Evolutionary conservation across 1,139 yeast genomes (phyloP).

Genomic region (Pichia sp.): DNA sequence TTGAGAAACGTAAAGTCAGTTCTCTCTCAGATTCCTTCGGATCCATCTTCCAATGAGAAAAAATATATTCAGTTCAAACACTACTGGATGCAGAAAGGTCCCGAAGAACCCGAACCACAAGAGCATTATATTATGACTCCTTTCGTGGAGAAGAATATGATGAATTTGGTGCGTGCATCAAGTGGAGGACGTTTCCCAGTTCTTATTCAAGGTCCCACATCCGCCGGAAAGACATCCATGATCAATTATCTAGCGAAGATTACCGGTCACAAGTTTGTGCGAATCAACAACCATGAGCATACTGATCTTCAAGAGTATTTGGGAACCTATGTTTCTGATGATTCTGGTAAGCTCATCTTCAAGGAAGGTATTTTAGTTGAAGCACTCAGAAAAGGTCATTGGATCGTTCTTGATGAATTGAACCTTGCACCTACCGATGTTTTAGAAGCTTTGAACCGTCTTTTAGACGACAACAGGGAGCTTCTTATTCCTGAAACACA

Average conservation of each 20-base stretch:
- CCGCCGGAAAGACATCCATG: slow-evolving; percentile 98
- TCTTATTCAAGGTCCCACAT: slow-evolving; percentile 97
- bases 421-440: slow-evolving; percentile 98
- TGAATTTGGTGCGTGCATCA: slow-evolving; percentile 88
- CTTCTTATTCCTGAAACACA: slow-evolving; percentile 95
- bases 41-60: slow-evolving; percentile 38
- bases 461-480: slow-evolving; percentile 93
- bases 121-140: slow-evolving; percentile 91
- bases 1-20: slow-evolving; percentile 70
- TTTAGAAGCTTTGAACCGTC: slow-evolving; percentile 87
- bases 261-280: slow-evolving; percentile 92
- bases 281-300: slow-evolving; percentile 97
- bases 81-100: slow-evolving; percentile 86
- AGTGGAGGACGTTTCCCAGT: slow-evolving; percentile 88
- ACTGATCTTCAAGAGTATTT: slow-evolving; percentile 95
- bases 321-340: slow-evolving; percentile 88
- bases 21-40: slow-evolving; percentile 59
- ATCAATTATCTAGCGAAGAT: slow-evolving; percentile 81
- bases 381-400: slow-evolving; percentile 87
- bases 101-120: slow-evolving; percentile 53
- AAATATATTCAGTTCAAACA: slow-evolving; percentile 75
- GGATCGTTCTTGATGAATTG: slow-evolving; percentile 96
- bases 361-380: slow-evolving; percentile 91
- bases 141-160: slow-evolving; percentile 85
- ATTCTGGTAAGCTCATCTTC: slow-evolving; percentile 72